Evolutionary conservation across 768 basidiomycete species (phyloP).

Genomic region (Lactarius tabidus): DNA sequence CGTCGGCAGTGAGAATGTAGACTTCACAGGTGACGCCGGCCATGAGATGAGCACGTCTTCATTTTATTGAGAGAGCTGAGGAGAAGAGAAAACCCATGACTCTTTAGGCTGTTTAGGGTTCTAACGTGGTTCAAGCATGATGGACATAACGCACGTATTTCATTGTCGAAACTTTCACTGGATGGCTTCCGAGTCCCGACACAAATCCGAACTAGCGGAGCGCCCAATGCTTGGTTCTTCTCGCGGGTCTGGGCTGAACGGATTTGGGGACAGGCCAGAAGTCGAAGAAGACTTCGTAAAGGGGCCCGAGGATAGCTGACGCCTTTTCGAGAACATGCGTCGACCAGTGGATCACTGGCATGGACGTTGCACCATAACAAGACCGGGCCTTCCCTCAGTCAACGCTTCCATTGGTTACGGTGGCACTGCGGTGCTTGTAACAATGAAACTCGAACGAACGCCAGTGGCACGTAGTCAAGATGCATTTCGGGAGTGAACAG

Average conservation of each 20-base stretch:
- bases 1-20: background rate
- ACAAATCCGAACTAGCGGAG: conserved; percentile 7
- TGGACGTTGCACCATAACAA: background rate
- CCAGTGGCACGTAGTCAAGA: background rate
- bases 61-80: background rate
- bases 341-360: background rate
- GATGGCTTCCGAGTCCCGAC: background rate
- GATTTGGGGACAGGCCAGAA: background rate
- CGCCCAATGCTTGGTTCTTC: conserved; percentile 3
- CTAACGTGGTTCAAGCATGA: background rate
- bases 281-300: background rate
- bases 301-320: conserved; percentile 13
- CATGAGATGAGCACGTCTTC: background rate
- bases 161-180: conserved; percentile 3
- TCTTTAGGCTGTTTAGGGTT: background rate
- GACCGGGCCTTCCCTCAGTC: background rate
- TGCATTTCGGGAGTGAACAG: background rate
- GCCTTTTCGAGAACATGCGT: background rate
- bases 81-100: background rate
- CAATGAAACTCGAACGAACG: background rate
- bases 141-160: background rate
- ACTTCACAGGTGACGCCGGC: background rate
- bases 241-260: background rate
- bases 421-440: background rate
- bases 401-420: conserved; percentile 1